Base-by-base conservation (phyloP, 2,329 filamentous ascomycete species). In the Fusarium tuaranense region DNA sequence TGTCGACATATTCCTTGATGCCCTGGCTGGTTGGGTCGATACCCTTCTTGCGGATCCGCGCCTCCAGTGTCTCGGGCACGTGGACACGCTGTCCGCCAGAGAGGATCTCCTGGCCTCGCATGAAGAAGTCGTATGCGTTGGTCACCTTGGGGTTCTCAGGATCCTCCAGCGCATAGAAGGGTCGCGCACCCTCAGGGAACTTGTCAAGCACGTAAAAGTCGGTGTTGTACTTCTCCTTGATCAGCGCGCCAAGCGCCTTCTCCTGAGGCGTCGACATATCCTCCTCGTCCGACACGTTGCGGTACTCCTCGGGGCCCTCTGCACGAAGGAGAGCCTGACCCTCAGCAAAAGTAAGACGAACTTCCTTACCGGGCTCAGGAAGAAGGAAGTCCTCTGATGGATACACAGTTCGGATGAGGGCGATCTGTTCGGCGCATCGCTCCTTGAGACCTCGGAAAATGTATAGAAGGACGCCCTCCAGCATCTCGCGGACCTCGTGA, bases 181-280 rank as follows among this genome's bases (percentile, higher is more conserved):
- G 96, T 34, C 97, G 91, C 22, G 97, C 94, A 41, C 88, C 87
- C 83, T 97, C 92, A 53, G 97, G 97, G 88, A 98, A 99, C 85
- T 98, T 97, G 87, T 98, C 96, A 72, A 99, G 90, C 25, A 97
- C 92, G 86, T 98, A 98, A 86, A 98, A 98, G 86, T 99, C 97
- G 70, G 95, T 97, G 81, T 93, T 90, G 88, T 93, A 98, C 86
- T 98, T 98, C 78, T 94, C 89, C 67, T 94, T 92, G 76, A 98
- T 91, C 58, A 98, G 88, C 30, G 91, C 92, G 68, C 97, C 97
- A 10, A 98, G 92, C n/a, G 93, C 94, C 85, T 95, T 95, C 83
- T 97, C 94, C 80, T 96, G 92, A 0, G 94, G 92, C 0, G 94
- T 97, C 80, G 86, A 90, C 87, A 96, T 92, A 79, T 97, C 94